Base-by-base conservation (phyloP, 768 basidiomycete genomes). In the Ramaria rubella region DNA sequence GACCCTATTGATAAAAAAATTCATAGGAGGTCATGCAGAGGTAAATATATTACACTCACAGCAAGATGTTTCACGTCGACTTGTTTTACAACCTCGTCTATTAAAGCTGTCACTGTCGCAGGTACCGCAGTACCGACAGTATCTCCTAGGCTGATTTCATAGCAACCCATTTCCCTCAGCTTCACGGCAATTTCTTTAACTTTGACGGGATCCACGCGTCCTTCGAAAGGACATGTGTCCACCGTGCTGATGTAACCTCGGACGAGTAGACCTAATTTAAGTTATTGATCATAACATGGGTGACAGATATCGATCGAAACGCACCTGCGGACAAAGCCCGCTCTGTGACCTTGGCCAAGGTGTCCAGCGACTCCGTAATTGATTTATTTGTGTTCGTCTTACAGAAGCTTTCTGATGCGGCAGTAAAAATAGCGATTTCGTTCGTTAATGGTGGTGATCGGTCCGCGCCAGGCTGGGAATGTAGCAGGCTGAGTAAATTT, bases 61-160 rank as follows among this genome's bases (percentile, higher is more conserved):
- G 94, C 92, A n/a, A 98, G 76, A 59, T 73, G 80, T 34, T 77
- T 73, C 0, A 87, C 80, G 0, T 81, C 75, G 27, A 90, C 73
- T 34, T 73, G 71, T 61, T 78, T 80, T 68, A 78, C 77, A 11
- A 91, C 85, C 46, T 81, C 83, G 58, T 84, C 80, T 46, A 96
- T 71, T 73, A 97, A 81, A 60, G 75, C 72, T 5, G 75, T 69
- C 29, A 94, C 79, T 36, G 80, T 79, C 24, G 74, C 70, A 0
- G 94, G 91, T 45, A 85, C 87, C 2, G 88, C 94, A 46, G 82
- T 82, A 0, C 94, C 94, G 2, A 90, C 88, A 2, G 94, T 98
- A 67, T 98, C 95, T 0, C 92, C 93, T 21, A 97, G 71, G 63
- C 89, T 89, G 49, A 94, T 82, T 68, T 98, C 90, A 67, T 95